These are phyloP conservation scores for Staphylotrichum tortipilum DNA, from an alignment of 495 filamentous ascomycete genomes.

Conservation along the genomic window DNA sequence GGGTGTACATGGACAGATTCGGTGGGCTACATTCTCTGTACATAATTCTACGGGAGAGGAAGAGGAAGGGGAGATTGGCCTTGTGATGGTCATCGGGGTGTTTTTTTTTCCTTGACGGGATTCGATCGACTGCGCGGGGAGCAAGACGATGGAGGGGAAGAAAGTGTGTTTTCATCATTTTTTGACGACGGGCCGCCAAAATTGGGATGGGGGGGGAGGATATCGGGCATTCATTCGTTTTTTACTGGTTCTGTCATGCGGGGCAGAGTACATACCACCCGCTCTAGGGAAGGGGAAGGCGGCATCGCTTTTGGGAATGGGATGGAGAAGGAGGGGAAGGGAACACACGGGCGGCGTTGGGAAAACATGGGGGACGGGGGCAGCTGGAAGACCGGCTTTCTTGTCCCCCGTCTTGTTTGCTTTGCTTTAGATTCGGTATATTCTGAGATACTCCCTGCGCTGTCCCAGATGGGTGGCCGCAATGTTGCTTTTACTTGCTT, in stretches of 20 bases:
- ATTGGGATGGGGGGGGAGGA: too few relatives aligned
- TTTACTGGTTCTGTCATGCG: background rate
- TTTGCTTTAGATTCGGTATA: background rate
- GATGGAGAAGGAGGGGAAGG: background rate
- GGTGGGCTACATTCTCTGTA: background rate
- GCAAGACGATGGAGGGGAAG: too few relatives aligned
- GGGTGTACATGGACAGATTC: too few relatives aligned
- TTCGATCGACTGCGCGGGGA: background rate
- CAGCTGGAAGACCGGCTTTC: too few relatives aligned
- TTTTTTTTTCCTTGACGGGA: background rate
- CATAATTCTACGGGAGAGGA: background rate
- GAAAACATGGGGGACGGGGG: background rate
- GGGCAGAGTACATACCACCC: too few relatives aligned
- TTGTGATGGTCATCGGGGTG: too few relatives aligned
- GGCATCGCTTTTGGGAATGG: background rate
- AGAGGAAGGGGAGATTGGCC: too few relatives aligned
- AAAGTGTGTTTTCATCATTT: too few relatives aligned
- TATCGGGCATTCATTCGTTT: background rate
- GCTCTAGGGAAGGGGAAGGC: too few relatives aligned
- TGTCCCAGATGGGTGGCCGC: background rate
- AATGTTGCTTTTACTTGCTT: background rate
- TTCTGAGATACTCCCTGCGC: constrained; percentile 1
- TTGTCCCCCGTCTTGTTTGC: background rate
- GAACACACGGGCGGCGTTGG: constrained; percentile 2
- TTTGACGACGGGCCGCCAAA: too few relatives aligned